A percentile compares a stretch with the other conserved stretches of the same genome.
These are phyloP conservation scores for Eutrema japonicum DNA, from an alignment of 345 rosid species.

Conservation along the genomic window DNA sequence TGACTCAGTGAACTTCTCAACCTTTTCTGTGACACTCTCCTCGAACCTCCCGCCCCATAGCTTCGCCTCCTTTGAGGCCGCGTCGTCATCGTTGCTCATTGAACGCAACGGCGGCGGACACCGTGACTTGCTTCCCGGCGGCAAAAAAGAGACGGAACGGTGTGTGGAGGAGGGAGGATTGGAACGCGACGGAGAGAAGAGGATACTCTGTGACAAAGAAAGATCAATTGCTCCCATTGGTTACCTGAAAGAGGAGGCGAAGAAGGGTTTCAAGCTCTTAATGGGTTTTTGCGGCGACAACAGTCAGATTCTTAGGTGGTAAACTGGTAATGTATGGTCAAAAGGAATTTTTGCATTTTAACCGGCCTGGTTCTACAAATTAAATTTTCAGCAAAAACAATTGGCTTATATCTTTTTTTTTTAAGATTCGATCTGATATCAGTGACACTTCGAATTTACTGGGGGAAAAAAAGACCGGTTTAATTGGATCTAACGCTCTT, in stretches of 20 bases:
- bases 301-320: slow-evolving; percentile 12
- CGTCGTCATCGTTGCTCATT: slow-evolving; percentile 46
- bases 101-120: slow-evolving; percentile 45
- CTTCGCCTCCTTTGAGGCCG: slow-evolving; percentile 70
- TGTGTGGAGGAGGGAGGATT: slow-evolving; percentile 13
- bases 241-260: neutral
- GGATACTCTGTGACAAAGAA: slow-evolving; percentile 34
- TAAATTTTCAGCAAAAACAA: neutral
- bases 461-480: neutral
- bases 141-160: slow-evolving; percentile 30
- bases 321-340: neutral
- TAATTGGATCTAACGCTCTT: neutral
- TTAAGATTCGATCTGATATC: neutral
- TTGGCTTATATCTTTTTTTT: neutral
- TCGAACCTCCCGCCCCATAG: slow-evolving; percentile 98
- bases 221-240: slow-evolving; percentile 49
- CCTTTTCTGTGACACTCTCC: slow-evolving; percentile 78
- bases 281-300: slow-evolving; percentile 29
- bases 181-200: slow-evolving; percentile 38
- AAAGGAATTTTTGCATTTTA: neutral
- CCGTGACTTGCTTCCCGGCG: slow-evolving; percentile 40
- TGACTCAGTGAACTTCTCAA: slow-evolving; percentile 94
- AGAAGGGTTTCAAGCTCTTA: slow-evolving; percentile 17
- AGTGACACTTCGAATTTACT: neutral
- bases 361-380: slow-evolving; percentile 27